Evolutionary conservation across 495 filamentous ascomycete genomes (phyloP).

Genomic region (Aspergillus indologenus): DNA sequence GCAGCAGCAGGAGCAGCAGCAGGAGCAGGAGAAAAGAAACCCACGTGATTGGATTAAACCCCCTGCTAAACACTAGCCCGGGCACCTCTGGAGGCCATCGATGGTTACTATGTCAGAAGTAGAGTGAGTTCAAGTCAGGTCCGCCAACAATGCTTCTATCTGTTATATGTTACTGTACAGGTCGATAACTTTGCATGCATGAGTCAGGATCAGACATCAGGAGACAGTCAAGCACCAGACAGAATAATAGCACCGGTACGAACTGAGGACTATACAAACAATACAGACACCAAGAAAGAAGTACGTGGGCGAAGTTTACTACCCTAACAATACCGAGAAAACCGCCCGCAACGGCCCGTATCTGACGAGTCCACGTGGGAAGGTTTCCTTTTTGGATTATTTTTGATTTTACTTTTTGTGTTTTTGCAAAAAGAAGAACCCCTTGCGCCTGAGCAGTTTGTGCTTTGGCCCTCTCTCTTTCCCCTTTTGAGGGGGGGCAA

Average conservation of each 20-base stretch:
- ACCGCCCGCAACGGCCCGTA: constrained; percentile 19
- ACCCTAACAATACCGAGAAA: constrained; percentile 1
- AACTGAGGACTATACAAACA: no score
- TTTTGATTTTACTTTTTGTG: no score
- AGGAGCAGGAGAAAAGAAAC: neutral
- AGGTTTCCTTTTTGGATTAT: no score
- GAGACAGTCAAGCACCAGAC: no score
- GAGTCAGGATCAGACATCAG: no score
- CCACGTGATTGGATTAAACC: neutral
- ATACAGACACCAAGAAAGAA: no score
- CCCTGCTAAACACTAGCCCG: neutral
- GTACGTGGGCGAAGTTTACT: no score
- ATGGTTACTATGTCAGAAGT: neutral
- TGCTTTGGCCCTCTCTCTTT: constrained; percentile 13
- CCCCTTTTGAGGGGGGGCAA: neutral
- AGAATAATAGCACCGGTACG: no score
- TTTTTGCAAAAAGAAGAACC: constrained; percentile 18
- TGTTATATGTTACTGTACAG: no score
- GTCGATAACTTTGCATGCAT: no score
- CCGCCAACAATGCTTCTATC: no score
- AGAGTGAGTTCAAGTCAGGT: no score
- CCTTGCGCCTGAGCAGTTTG: constrained; percentile 18
- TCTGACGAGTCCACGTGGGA: constrained; percentile 23
- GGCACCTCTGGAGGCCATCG: neutral
- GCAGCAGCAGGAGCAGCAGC: neutral